phyloP scores from a whole-genome alignment of 169 alveolate genomes.

The Neospora caninum region DNA sequence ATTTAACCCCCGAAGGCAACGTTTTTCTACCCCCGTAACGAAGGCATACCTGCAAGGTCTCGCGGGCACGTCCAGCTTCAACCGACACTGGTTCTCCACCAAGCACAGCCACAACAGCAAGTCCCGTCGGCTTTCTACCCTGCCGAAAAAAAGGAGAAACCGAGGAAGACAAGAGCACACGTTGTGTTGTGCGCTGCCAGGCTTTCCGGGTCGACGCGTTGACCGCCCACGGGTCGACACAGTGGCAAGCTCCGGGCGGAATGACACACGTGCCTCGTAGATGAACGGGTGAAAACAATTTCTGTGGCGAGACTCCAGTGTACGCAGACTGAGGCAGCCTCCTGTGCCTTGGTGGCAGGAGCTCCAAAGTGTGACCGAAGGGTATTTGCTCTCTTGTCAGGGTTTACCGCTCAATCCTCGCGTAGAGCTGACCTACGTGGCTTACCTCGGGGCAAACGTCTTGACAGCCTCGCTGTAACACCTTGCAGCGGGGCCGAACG shows the following conservation, averaged over 20 bases:
- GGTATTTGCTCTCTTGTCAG: no score
- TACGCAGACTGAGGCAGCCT: no score
- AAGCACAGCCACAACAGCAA: slow-evolving; percentile 56
- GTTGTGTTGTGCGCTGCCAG: neutral
- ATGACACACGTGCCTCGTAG: no score
- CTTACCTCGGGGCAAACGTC: slow-evolving; percentile 25
- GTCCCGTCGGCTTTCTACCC: slow-evolving; percentile 37
- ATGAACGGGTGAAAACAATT: no score
- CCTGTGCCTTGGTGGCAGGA: no score
- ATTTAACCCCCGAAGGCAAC: no score
- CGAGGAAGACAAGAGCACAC: neutral
- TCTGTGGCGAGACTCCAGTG: no score
- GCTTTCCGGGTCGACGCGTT: neutral
- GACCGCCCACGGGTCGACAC: no score
- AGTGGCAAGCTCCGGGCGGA: no score
- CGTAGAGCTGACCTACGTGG: neutral
- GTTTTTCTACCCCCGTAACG: neutral
- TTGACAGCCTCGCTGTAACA: slow-evolving; percentile 56
- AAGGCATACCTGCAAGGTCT: slow-evolving; percentile 50
- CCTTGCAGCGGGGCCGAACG: slow-evolving; percentile 45
- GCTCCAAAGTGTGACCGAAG: no score
- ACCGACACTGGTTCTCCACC: slow-evolving; percentile 61
- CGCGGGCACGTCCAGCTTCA: slow-evolving; percentile 47
- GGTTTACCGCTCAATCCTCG: no score
- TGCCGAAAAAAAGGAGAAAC: neutral